Base-by-base conservation (phyloP, 768 basidiomycete genomes). In the Lactifluus hygrophoroides region DNA sequence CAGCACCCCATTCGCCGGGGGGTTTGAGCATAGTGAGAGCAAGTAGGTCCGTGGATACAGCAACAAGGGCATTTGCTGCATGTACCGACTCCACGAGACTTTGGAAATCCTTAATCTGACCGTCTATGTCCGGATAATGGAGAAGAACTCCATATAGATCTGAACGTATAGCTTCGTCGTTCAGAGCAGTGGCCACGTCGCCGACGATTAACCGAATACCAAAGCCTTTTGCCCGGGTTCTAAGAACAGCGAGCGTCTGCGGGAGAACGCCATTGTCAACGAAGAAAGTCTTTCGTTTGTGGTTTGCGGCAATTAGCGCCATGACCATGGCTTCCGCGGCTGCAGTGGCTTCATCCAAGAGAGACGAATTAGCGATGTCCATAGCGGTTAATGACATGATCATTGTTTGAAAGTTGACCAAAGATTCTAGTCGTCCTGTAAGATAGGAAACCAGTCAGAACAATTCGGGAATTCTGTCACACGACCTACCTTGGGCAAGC, bases 1-100 rank as follows among this genome's bases (percentile, higher is more conserved):
- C 95, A 30, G 94, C 94, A 51, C 95, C 95, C 93, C 95, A 98
- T 77, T 98, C 96, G 56, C 96, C 95, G 14, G 95, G 95, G 28
- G 95, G 91, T 66, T 90, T 92, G 58, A 99, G 77, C 77, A 93
- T 79, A 2, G 94, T 92, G 69, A 98, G 76, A 1, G 95, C 92
- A 40, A 99, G 79, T 52, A 99, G 80, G 73, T 99, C 95, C 11
- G 91, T 92, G 16, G 92, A 92, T 64, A 86, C 90, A 6, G 88
- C 80, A 51, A 96, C 83, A 57, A 96, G 79, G n/a, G 81, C 93
- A 28, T 89, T 88, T 5, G 77, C 68, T 16, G 77, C 75, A 70
- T 97, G 95, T 16, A 87, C 81, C 21, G 79, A 75, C 35, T 82
- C 71, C 2, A 90, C 80, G 13, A 96, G 74, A 11, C 73, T 69